Evolutionary conservation across 352 stramenopile species (phyloP).

Genomic region (Globisporangium apiculatum): DNA sequence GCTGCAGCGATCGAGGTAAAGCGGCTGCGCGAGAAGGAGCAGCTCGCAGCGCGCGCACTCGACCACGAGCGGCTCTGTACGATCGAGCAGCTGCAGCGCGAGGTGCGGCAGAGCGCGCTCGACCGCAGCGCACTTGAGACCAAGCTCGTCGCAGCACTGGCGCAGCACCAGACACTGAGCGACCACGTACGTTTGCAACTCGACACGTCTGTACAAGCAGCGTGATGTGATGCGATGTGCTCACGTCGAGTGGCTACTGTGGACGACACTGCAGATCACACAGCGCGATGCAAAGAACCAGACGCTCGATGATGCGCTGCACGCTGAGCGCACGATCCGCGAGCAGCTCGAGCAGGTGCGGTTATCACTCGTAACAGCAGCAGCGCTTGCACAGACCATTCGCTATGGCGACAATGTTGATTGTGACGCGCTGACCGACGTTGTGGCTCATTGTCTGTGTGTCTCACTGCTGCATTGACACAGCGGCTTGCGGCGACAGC

Average conservation of each 20-base stretch:
- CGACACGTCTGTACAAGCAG: neutral
- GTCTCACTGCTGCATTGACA: neutral
- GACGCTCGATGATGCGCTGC: slow-evolving; percentile 10
- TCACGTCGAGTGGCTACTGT: neutral
- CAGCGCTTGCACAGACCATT: neutral
- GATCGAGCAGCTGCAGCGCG: slow-evolving; percentile 23
- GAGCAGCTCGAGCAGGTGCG: slow-evolving; percentile 6
- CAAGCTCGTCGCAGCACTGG: slow-evolving; percentile 16
- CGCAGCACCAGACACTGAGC: slow-evolving; percentile 19
- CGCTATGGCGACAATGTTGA: neutral
- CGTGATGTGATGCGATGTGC: neutral
- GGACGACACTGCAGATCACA: slow-evolving; percentile 2
- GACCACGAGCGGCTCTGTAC: slow-evolving; percentile 14
- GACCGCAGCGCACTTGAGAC: slow-evolving; percentile 22
- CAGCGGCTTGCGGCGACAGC: slow-evolving; percentile 2
- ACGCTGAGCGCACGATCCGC: slow-evolving; percentile 1
- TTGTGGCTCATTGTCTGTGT: neutral
- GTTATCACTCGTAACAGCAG: neutral
- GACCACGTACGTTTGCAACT: slow-evolving; percentile 10
- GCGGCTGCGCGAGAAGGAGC: slow-evolving; percentile 34
- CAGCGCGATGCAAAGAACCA: slow-evolving; percentile 18
- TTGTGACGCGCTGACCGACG: neutral
- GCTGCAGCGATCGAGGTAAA: slow-evolving; percentile 25
- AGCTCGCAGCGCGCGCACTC: slow-evolving; percentile 17
- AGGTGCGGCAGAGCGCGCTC: slow-evolving; percentile 19